phyloP scores from a whole-genome alignment of 345 rosid genomes.

The Corchorus olitorius region DNA sequence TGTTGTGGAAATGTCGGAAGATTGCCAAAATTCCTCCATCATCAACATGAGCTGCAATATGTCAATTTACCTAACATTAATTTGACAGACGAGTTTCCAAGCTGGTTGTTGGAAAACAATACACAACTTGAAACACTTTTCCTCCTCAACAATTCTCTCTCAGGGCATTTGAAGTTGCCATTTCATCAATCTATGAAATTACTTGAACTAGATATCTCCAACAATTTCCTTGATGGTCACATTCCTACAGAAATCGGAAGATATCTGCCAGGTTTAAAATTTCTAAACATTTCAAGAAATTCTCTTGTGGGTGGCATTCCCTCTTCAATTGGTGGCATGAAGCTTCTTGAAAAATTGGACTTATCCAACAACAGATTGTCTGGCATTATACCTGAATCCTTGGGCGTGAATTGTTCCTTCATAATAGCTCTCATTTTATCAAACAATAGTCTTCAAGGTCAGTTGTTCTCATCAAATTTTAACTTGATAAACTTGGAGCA shows the following conservation, averaged over 20 bases:
- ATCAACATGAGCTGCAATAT: background rate
- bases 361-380: conserved; percentile 23
- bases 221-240: background rate
- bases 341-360: background rate
- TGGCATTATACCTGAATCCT: conserved; percentile 14
- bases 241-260: background rate
- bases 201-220: background rate
- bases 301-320: background rate
- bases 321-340: background rate
- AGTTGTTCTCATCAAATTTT: background rate
- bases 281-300: conserved; percentile 25
- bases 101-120: conserved; percentile 37
- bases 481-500: background rate
- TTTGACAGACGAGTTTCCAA: conserved; percentile 23
- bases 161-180: background rate
- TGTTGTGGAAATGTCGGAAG: background rate
- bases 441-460: conserved; percentile 29
- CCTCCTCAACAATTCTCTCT: conserved; percentile 1
- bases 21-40: conserved; percentile 26
- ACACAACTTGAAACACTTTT: background rate
- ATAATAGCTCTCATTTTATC: conserved; percentile 3
- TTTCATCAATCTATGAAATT: background rate
- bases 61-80: background rate
- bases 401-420: background rate
- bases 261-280: background rate